A percentile compares a stretch with the other conserved stretches of the same genome.
These are phyloP conservation scores for Tulasnella sp. DNA, from an alignment of 768 basidiomycete species.

Conservation along the genomic window DNA sequence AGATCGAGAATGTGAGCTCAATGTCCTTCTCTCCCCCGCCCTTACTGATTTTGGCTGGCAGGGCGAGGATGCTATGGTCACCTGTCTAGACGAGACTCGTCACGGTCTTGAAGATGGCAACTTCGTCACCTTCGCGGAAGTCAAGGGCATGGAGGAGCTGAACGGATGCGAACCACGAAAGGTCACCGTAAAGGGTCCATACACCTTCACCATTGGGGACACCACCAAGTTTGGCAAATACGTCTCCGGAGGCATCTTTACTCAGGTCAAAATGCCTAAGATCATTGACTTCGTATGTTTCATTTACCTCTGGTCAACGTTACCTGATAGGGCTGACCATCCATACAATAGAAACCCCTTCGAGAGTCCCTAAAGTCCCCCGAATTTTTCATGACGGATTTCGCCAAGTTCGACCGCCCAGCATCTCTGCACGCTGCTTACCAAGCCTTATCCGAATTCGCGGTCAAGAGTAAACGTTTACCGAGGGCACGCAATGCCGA, in stretches of 20 bases:
- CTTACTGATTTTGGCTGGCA: slow-evolving; percentile 30
- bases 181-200: slow-evolving; percentile 88
- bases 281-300: slow-evolving; percentile 78
- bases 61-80: slow-evolving; percentile 86
- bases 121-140: slow-evolving; percentile 91
- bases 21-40: not conserved
- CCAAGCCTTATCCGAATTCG: slow-evolving; percentile 82
- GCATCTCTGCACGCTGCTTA: slow-evolving; percentile 85
- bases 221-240: slow-evolving; percentile 70
- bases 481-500: slow-evolving; percentile 74
- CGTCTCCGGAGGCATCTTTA: slow-evolving; percentile 84
- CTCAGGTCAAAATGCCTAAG: slow-evolving; percentile 99
- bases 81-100: slow-evolving; percentile 91
- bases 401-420: slow-evolving; percentile 93
- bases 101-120: slow-evolving; percentile 99
- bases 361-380: slow-evolving; percentile 72
- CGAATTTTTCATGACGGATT: slow-evolving; percentile 90
- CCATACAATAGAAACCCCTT: slow-evolving; percentile 67
- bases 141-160: slow-evolving; percentile 87
- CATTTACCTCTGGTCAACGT: not conserved
- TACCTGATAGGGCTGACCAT: slow-evolving; percentile 1
- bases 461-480: slow-evolving; percentile 48
- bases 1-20: slow-evolving; percentile 62
- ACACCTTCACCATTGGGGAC: slow-evolving; percentile 94
- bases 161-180: slow-evolving; percentile 89